Evolutionary conservation across 495 filamentous ascomycete species (phyloP).

Genomic region (Mytilinidion resinicola): DNA sequence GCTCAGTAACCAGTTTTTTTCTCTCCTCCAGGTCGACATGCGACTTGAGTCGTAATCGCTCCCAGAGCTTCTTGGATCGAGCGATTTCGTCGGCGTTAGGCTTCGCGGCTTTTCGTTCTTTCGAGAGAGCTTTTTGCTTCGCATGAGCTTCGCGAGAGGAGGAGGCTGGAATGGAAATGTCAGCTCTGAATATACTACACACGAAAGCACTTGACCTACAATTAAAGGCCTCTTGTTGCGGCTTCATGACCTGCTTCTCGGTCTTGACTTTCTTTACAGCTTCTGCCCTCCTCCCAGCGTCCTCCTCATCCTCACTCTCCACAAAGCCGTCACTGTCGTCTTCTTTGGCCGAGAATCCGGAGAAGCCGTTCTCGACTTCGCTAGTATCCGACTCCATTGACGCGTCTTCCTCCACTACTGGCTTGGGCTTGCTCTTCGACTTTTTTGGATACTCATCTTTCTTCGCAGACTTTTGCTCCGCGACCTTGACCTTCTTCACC

Average conservation of each 20-base stretch:
- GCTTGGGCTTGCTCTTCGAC: slow-evolving; percentile 9
- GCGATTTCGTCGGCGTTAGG: slow-evolving; percentile 83
- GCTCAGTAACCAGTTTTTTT: slow-evolving; percentile 75
- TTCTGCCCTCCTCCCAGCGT: neutral
- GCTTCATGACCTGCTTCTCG: neutral
- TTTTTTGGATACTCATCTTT: slow-evolving; percentile 7
- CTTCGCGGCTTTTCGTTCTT: slow-evolving; percentile 86
- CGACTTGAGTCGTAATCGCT: slow-evolving; percentile 82
- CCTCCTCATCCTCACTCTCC: neutral
- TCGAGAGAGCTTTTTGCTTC: slow-evolving; percentile 82
- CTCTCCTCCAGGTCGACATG: slow-evolving; percentile 81
- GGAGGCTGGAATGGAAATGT: slow-evolving; percentile 5
- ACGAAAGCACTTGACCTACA: slow-evolving; percentile 8
- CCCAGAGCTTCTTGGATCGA: slow-evolving; percentile 96
- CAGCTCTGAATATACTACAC: neutral
- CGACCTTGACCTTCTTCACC: slow-evolving; percentile 24
- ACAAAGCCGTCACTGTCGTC: neutral
- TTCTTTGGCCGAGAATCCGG: slow-evolving; percentile 27
- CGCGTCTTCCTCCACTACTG: slow-evolving; percentile 13
- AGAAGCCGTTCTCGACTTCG: slow-evolving; percentile 29
- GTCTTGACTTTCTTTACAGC: neutral
- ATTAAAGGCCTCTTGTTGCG: neutral
- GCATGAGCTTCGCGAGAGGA: slow-evolving; percentile 78
- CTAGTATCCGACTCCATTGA: slow-evolving; percentile 30
- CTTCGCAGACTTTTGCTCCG: slow-evolving; percentile 4